Base-by-base conservation (phyloP, 2,329 filamentous ascomycete genomes). In the Periconia macrospinosa region DNA sequence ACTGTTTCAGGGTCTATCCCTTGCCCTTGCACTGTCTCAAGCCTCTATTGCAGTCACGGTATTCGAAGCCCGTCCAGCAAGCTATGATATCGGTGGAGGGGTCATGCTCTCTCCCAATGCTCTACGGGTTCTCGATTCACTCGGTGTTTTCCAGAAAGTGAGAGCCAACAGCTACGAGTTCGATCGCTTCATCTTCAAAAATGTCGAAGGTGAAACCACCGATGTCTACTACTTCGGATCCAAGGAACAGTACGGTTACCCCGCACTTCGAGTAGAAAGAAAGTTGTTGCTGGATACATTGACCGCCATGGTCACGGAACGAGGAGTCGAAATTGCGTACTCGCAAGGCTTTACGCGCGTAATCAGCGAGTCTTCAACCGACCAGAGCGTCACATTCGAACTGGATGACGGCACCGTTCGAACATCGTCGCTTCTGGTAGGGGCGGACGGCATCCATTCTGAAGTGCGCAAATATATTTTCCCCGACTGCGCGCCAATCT, bases 391-490 rank as follows among this genome's bases (percentile, higher is more conserved):
- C 0, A 75, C 68, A 1, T 81, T 80, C 58, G 73, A 73, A 13
- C 82, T 85, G 51, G 67, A 67, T 0, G 78, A 83, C 49, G 81
- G 80, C 1, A 72, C 72, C 0, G 70, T 62, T 0, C 70, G 60
- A 1, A 65, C 59, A 0, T 79, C 81, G 0, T 59, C 69, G 2
- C 62, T 83, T 13, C 75, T 87, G 0, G 72, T 86, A 15, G 84
- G 83, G 0, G 81, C 82, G 0, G 84, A 87, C 53, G 84, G 84
- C 1, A 86, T 86, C 47, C 81, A 86, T 62, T 85, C 83, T 0
- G 74, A 70, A 0, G 80, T 86, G 0, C 76, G 83, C 2, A 74
- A 70, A 3, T 78, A 83, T 41, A 69, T 87, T 44, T 80, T 53
- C 2, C 60, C 82, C 0, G 74, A 78, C 0, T 59, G 81, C 1